These are phyloP conservation scores for Prunus kanzakura DNA, from an alignment of 306 rosid genomes.

Conservation along the genomic window DNA sequence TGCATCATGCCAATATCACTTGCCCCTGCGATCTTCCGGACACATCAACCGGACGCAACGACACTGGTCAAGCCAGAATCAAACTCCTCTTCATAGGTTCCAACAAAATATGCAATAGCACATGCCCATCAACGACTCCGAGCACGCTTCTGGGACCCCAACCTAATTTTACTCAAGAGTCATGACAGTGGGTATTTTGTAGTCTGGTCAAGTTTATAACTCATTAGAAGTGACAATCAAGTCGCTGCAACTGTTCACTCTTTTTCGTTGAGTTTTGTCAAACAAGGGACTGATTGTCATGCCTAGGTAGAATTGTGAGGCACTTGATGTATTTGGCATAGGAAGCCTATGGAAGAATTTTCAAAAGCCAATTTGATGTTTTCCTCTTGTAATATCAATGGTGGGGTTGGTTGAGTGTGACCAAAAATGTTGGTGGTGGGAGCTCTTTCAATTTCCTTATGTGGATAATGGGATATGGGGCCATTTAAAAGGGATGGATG, in stretches of 20 bases:
- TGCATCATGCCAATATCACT: slow-evolving; percentile 98
- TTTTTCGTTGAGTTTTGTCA: slow-evolving; percentile 31
- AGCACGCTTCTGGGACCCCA: slow-evolving; percentile 7
- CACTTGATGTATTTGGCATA: slow-evolving; percentile 36
- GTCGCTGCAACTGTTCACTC: slow-evolving; percentile 36
- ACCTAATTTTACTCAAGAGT: background rate
- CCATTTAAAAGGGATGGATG: slow-evolving; percentile 38
- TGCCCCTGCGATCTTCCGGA: slow-evolving; percentile 83
- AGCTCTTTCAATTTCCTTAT: slow-evolving; percentile 23
- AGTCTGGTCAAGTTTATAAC: slow-evolving; percentile 17
- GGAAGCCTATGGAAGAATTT: slow-evolving; percentile 35
- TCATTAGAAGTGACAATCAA: slow-evolving; percentile 25
- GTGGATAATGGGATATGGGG: slow-evolving; percentile 60
- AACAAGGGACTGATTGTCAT: slow-evolving; percentile 39
- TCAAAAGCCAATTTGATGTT: slow-evolving; percentile 43
- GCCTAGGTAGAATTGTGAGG: slow-evolving; percentile 14
- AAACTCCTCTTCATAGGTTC: slow-evolving; percentile 56
- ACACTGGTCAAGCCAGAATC: slow-evolving; percentile 70
- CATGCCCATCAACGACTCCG: slow-evolving; percentile 8
- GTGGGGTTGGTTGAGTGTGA: slow-evolving; percentile 60
- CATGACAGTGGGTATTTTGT: slow-evolving; percentile 22
- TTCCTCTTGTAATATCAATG: slow-evolving; percentile 35
- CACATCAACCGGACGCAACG: slow-evolving; percentile 61
- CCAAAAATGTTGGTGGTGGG: slow-evolving; percentile 52
- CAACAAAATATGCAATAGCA: slow-evolving; percentile 5